phyloP scores from a whole-genome alignment of 768 basidiomycete genomes.

The Mycena pura region DNA sequence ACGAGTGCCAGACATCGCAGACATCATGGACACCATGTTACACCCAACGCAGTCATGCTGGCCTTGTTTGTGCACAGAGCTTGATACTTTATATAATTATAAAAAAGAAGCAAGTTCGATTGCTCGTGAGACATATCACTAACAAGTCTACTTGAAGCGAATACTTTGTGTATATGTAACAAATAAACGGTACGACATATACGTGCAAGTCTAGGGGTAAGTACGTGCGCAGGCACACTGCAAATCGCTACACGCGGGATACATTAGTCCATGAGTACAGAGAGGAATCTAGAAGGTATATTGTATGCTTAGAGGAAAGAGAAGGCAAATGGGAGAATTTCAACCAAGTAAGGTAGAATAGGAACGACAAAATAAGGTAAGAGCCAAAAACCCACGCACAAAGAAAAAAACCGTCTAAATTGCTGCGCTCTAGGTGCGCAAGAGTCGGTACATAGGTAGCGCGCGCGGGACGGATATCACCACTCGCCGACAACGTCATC shows the following conservation, averaged over 20 bases:
- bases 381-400: not conserved
- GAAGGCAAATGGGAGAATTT: conserved; percentile 5
- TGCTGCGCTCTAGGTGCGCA: conserved; percentile 18
- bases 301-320: conserved; percentile 22
- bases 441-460: not conserved
- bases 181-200: conserved; percentile 19
- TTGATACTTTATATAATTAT: too few relatives aligned
- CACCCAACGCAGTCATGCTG: too few relatives aligned
- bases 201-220: conserved; percentile 16
- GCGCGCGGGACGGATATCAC: conserved; percentile 33
- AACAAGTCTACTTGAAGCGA: too few relatives aligned
- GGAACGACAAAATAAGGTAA: conserved; percentile 18
- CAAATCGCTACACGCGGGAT: conserved; percentile 14
- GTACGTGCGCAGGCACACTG: conserved; percentile 16
- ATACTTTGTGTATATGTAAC: conserved; percentile 25
- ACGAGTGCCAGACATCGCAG: too few relatives aligned
- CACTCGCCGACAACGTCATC: conserved; percentile 54
- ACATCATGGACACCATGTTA: too few relatives aligned
- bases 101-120: too few relatives aligned
- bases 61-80: too few relatives aligned
- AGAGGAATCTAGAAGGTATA: conserved; percentile 22
- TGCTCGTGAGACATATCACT: too few relatives aligned
- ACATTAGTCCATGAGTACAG: conserved; percentile 20
- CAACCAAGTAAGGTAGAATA: conserved; percentile 15
- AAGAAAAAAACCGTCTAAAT: conserved; percentile 9